Conservation (phyloP, 345 rosid genomes). For the Brassica cretica region DNA sequence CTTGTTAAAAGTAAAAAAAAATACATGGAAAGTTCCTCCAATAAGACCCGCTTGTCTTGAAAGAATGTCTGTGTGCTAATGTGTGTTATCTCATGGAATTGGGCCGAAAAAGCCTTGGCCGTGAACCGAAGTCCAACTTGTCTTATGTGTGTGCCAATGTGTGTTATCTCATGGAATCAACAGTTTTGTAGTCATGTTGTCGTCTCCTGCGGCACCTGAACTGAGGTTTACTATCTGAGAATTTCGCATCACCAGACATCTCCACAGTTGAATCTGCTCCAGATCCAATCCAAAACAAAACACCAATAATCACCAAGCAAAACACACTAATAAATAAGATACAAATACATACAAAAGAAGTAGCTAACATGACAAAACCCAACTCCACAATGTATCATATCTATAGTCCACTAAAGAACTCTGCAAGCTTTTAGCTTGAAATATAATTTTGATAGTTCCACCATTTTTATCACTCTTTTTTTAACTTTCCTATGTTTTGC, state of each 20-base stretch:
- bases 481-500: too few relatives aligned
- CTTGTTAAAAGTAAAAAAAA: too few relatives aligned
- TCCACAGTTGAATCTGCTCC: conserved; percentile 62
- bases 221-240: conserved; percentile 73
- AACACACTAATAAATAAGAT: neutral
- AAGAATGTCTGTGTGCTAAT: too few relatives aligned
- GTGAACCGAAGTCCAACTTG: neutral
- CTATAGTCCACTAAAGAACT: neutral
- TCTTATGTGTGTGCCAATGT: neutral
- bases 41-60: too few relatives aligned
- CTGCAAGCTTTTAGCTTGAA: neutral
- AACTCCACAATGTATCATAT: neutral
- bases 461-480: neutral
- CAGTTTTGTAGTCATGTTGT: conserved; percentile 69
- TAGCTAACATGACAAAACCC: neutral
- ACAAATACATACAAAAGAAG: conserved; percentile 12
- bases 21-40: too few relatives aligned
- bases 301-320: conserved; percentile 10
- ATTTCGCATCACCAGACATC: conserved; percentile 71
- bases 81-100: neutral
- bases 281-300: conserved; percentile 16
- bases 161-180: conserved; percentile 50
- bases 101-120: neutral
- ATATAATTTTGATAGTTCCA: neutral
- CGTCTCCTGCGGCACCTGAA: conserved; percentile 85